Evolutionary conservation across 805 yeast genomes (phyloP).

Genomic region (Wickerhamomyces sydowiorum): DNA sequence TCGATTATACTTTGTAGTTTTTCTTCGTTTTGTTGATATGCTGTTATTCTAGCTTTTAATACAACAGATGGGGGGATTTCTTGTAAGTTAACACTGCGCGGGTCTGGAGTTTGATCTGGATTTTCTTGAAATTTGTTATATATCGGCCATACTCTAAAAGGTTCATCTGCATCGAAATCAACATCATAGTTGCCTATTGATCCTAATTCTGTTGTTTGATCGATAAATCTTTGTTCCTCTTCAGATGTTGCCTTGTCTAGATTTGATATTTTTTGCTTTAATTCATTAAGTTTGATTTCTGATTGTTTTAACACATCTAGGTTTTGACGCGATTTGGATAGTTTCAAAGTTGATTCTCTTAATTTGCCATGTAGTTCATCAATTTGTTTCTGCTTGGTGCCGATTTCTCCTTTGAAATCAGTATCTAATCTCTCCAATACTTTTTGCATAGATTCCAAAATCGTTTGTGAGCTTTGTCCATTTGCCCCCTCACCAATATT

Average conservation of each 20-base stretch:
- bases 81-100: constrained; percentile 17
- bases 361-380: constrained; percentile 48
- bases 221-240: constrained; percentile 52
- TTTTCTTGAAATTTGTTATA: constrained; percentile 46
- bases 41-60: constrained; percentile 71
- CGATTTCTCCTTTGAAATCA: constrained; percentile 55
- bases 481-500: neutral
- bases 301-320: constrained; percentile 47
- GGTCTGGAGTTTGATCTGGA: constrained; percentile 25
- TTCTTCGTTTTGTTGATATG: constrained; percentile 68
- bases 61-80: constrained; percentile 33
- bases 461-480: constrained; percentile 27
- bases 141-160: constrained; percentile 66
- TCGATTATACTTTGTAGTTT: constrained; percentile 47
- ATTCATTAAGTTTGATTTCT: constrained; percentile 38
- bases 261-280: constrained; percentile 50
- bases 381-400: constrained; percentile 45
- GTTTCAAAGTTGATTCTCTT: constrained; percentile 47
- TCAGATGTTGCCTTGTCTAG: constrained; percentile 58
- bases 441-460: constrained; percentile 45
- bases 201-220: constrained; percentile 32
- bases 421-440: constrained; percentile 46
- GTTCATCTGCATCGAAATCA: constrained; percentile 82
- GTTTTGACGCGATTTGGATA: constrained; percentile 42
- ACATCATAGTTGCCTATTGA: constrained; percentile 40